phyloP scores from a whole-genome alignment of 2,329 filamentous ascomycete species.

The Knoxdaviesia proteae region DNA sequence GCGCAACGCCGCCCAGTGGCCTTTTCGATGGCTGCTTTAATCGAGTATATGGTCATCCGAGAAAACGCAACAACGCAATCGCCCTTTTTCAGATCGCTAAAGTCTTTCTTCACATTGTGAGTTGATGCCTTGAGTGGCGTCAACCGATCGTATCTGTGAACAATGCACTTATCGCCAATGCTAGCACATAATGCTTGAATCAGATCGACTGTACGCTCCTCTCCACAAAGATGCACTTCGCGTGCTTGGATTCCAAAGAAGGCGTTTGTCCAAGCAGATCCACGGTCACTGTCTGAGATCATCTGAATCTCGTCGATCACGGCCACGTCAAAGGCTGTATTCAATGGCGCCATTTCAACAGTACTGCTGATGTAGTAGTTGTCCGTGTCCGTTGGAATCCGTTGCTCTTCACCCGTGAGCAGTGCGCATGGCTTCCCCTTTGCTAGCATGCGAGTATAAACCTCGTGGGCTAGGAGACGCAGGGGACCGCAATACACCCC shows the following conservation, averaged over 20 bases:
- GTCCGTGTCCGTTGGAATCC: constrained; percentile 38
- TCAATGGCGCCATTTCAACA: constrained; percentile 63
- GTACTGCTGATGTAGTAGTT: constrained; percentile 62
- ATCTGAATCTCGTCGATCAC: constrained; percentile 99
- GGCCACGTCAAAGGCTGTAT: constrained; percentile 52
- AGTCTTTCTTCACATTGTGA: constrained; percentile 38
- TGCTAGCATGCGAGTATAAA: constrained; percentile 70
- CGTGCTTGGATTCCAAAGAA: constrained; percentile 69
- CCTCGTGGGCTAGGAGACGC: constrained; percentile 74
- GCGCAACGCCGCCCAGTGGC: constrained; percentile 63
- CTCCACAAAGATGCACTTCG: constrained; percentile 86
- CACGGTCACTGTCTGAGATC: constrained; percentile 61
- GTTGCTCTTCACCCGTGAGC: constrained; percentile 78
- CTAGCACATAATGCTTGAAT: constrained; percentile 58
- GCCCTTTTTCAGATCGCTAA: constrained; percentile 57
- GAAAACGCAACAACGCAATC: constrained; percentile 83
- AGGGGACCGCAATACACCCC: constrained; percentile 86
- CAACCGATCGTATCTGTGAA: constrained; percentile 69
- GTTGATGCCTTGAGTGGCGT: constrained; percentile 52
- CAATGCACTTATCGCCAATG: constrained; percentile 60
- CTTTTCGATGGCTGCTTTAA: constrained; percentile 61
- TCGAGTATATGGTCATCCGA: constrained; percentile 55
- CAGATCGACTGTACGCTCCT: constrained; percentile 61
- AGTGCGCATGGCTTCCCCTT: constrained; percentile 61
- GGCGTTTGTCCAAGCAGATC: constrained; percentile 89